Evolutionary conservation across 306 rosid species (phyloP), one percentile per base, ranked within the genome.

Genomic region (Amphicarpaea edgeworthii): DNA sequence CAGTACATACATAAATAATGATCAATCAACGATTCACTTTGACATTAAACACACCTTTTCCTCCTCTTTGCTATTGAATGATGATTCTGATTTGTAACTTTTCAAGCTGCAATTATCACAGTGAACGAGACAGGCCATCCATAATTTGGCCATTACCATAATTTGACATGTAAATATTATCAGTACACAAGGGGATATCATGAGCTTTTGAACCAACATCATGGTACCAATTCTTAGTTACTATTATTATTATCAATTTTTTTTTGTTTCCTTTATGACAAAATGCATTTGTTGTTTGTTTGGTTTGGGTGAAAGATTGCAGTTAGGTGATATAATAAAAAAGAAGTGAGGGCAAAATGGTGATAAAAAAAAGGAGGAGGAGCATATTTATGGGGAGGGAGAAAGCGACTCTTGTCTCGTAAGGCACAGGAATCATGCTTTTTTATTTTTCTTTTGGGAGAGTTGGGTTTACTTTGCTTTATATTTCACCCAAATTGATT

Each of bases 371-470:
- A 26, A n/a, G 11, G 38, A 58, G 40, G 9, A 51, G 45, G 37
- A 83, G 83, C 73, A 82, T 72, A 77, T 77, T 73, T 82, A 72
- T 73, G 72, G 80, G 80, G 63, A 42, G 80, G 11, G 68, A 78
- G 83, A 83, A 76, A 70, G 87, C 3, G 76, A 79, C 58, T 23
- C 42, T 78, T 75, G 17, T 75, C 65, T 70, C 71, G 24, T 41
- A 79, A 83, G 78, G 4, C 87, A 79, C 72, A 83, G 50, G 81
- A 83, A 79, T 83, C 81, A 75, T 68, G 74, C 83, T 72, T 79
- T 84, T 78, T 62, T 75, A 84, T 87, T 89, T 82, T 78, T 62
- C 77, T 86, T 87, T 89, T 82, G 57, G 72, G 81, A 59, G 46
- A 82, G 78, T 80, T 81, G 46, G 83, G 78, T 80, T 81, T 76